Percentiles rank a stretch among this genome's conserved stretches.
Evolutionary conservation across 1,139 yeast genomes (phyloP).

Genomic region (Saccharomyces hybrid): DNA sequence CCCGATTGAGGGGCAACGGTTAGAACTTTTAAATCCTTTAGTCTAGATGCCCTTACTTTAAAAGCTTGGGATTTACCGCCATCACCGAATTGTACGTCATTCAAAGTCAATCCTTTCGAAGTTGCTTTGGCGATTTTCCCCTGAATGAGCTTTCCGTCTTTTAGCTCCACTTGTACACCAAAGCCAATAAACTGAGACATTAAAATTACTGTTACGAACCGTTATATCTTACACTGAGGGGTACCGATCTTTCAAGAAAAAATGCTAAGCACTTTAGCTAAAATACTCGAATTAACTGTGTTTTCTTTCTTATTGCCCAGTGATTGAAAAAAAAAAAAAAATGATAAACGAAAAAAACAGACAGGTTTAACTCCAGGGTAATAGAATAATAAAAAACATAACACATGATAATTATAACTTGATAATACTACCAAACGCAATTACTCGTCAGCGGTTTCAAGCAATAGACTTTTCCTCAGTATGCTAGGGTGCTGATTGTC

Average conservation of each 20-base stretch:
- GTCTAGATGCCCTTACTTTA: conserved; percentile 30
- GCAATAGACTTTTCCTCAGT: neutral
- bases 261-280: neutral
- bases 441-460: neutral
- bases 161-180: conserved; percentile 30
- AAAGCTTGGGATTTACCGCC: conserved; percentile 32
- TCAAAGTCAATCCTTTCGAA: conserved; percentile 28
- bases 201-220: neutral
- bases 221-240: neutral
- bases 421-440: neutral
- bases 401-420: neutral
- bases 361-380: neutral
- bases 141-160: conserved; percentile 30
- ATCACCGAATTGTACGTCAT: conserved; percentile 29
- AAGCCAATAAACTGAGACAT: conserved; percentile 31
- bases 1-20: conserved; percentile 25
- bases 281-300: neutral
- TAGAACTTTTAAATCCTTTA: conserved; percentile 33
- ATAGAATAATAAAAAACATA: neutral
- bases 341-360: neutral
- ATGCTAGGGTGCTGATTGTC: neutral
- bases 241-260: neutral
- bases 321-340: neutral
- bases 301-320: neutral
- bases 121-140: conserved; percentile 31